Evolutionary conservation across 192 early-diverging fungal genomes (phyloP).

Genomic region (Borealophlyctis nickersoniae): DNA sequence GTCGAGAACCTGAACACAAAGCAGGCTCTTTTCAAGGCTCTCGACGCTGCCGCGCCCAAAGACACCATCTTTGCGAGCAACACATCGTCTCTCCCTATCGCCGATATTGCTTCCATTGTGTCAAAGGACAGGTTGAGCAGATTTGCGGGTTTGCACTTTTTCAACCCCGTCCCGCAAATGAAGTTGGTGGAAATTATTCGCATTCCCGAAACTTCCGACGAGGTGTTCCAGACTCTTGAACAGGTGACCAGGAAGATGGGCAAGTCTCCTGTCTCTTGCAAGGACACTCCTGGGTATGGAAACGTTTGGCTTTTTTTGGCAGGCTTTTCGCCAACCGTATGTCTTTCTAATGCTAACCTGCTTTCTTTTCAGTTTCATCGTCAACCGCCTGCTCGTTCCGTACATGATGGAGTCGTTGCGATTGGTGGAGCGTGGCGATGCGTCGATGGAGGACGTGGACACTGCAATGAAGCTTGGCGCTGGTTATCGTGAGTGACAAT

Average conservation of each 20-base stretch:
- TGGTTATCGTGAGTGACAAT: conserved; percentile 63
- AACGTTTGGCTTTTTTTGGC: too few species aligned
- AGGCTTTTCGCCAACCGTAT: too few species aligned
- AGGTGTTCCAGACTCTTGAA: conserved; percentile 62
- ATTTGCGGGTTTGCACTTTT: conserved; percentile 92
- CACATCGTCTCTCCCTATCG: conserved; percentile 87
- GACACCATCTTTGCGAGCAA: conserved; percentile 84
- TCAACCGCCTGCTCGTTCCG: conserved; percentile 93
- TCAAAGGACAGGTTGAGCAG: conserved; percentile 45
- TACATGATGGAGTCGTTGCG: conserved; percentile 96
- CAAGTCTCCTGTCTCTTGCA: conserved; percentile 89
- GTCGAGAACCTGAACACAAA: conserved; percentile 91
- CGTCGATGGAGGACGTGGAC: conserved; percentile 81
- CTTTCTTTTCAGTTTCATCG: conserved; percentile 62
- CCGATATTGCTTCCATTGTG: conserved; percentile 71
- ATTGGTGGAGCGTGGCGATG: conserved; percentile 86
- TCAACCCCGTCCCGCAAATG: conserved; percentile 99
- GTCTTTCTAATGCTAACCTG: too few species aligned
- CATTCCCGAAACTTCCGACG: conserved; percentile 57
- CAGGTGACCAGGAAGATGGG: conserved; percentile 71
- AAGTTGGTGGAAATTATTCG: conserved; percentile 93
- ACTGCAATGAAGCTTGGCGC: conserved; percentile 97
- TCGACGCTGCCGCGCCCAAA: conserved; percentile 71
- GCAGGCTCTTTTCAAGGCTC: conserved; percentile 70
- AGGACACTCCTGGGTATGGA: conserved; percentile 93